These are phyloP conservation scores for Theobroma grandiflorum DNA, from an alignment of 441 rosid genomes.

Conservation along the genomic window DNA sequence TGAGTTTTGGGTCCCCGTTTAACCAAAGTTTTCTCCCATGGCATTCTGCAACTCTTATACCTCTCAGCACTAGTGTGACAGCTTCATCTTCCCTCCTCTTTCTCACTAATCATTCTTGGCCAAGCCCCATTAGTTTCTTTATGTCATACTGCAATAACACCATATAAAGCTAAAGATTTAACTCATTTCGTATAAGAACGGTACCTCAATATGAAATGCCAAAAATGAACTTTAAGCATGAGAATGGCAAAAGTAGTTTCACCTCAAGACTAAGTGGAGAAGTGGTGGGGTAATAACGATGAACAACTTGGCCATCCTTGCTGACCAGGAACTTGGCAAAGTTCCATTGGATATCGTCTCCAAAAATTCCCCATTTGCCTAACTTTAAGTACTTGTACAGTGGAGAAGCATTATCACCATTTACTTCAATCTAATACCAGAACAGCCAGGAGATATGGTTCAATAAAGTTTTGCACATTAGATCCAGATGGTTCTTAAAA, in stretches of 20 bases:
- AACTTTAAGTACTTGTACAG: slow-evolving; percentile 78
- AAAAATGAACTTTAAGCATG: background rate
- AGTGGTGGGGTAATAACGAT: slow-evolving; percentile 89
- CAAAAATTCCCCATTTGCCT: slow-evolving; percentile 87
- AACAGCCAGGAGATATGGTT: slow-evolving; percentile 13
- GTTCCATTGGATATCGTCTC: slow-evolving; percentile 97
- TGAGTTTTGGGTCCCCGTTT: background rate
- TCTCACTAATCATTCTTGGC: slow-evolving; percentile 1
- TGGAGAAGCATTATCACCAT: slow-evolving; percentile 72
- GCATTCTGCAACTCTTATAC: background rate
- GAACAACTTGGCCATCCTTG: slow-evolving; percentile 67
- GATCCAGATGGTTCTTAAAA: background rate
- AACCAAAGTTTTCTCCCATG: background rate
- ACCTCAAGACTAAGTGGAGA: slow-evolving; percentile 84
- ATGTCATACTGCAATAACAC: slow-evolving; percentile 37
- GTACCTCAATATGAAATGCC: background rate
- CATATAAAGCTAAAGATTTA: background rate
- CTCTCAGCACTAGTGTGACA: background rate
- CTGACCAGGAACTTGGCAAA: slow-evolving; percentile 86
- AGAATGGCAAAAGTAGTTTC: slow-evolving; percentile 17
- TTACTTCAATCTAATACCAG: slow-evolving; percentile 72
- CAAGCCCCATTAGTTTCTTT: slow-evolving; percentile 27
- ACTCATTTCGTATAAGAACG: background rate
- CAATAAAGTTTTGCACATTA: background rate
- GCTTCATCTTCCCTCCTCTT: background rate